Conservation (phyloP, 2,329 filamentous ascomycete genomes). For the Fusarium torreyae region DNA sequence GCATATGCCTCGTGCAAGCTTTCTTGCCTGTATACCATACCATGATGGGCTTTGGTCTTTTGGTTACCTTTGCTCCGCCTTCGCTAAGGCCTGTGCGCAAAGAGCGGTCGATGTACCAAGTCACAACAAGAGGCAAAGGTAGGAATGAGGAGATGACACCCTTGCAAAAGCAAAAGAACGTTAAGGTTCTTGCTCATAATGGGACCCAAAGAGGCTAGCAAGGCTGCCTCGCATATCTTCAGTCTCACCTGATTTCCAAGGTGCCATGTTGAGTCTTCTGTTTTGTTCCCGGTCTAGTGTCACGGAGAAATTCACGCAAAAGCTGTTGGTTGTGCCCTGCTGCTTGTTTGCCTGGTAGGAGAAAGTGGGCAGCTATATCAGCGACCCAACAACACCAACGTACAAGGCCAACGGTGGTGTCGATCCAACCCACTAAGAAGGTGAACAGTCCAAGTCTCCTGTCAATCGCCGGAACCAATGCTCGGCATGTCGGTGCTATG, state of each 20-base stretch:
- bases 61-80: background rate
- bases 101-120: conserved; percentile 40
- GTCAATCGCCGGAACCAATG: background rate
- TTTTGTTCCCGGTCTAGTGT: background rate
- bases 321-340: conserved; percentile 21
- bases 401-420: conserved; percentile 10
- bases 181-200: conserved; percentile 24
- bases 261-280: background rate
- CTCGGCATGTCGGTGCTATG: too few species aligned
- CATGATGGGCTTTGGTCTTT: background rate
- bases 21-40: background rate
- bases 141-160: conserved; percentile 13
- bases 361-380: conserved; percentile 13
- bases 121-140: conserved; percentile 5
- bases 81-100: conserved; percentile 40
- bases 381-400: conserved; percentile 33
- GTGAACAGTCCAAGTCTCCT: conserved; percentile 5
- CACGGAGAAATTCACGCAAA: conserved; percentile 16
- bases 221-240: conserved; percentile 39
- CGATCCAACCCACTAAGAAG: conserved; percentile 31
- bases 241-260: conserved; percentile 47
- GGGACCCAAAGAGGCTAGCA: conserved; percentile 10
- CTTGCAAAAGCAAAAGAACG: conserved; percentile 11
- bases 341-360: conserved; percentile 4
- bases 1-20: background rate